Conservation (phyloP, 441 rosid species). For the Pelargonium myrrhifolium region DNA sequence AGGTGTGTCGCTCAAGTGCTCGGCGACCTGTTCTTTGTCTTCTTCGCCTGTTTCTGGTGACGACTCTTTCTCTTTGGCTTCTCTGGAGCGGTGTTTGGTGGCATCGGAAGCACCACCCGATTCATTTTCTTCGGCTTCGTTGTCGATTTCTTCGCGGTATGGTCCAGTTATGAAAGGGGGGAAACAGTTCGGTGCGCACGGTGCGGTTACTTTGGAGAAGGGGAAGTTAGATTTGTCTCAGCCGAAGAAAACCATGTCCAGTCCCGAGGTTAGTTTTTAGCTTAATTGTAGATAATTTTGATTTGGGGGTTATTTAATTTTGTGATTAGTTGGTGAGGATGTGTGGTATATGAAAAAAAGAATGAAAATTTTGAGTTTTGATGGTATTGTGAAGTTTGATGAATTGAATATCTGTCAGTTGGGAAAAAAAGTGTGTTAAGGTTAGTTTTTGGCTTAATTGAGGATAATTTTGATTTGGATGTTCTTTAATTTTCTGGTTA, state of each 20-base stretch:
- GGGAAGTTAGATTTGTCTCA: conserved; percentile 67
- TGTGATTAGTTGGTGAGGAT: too few species aligned
- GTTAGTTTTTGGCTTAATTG: conserved; percentile 26
- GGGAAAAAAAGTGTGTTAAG: too few species aligned
- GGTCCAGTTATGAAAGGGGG: neutral
- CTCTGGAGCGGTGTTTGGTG: neutral
- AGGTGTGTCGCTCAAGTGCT: neutral
- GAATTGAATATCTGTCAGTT: too few species aligned
- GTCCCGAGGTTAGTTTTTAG: conserved; percentile 59
- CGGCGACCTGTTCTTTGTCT: neutral
- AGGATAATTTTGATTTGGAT: neutral
- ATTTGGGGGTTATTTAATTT: too few species aligned
- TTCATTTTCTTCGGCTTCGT: neutral
- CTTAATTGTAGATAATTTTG: too few species aligned
- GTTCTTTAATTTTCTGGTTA: neutral
- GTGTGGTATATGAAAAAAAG: too few species aligned
- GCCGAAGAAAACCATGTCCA: conserved; percentile 43
- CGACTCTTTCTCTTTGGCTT: neutral
- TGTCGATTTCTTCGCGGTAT: neutral
- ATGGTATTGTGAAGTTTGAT: too few species aligned
- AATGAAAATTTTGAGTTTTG: too few species aligned
- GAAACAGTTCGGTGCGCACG: conserved; percentile 38
- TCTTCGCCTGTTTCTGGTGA: neutral
- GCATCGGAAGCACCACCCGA: neutral
- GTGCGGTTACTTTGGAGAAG: conserved; percentile 77